These are phyloP conservation scores for Epichloe aotearoae DNA, from an alignment of 2,329 filamentous ascomycete genomes.

Conservation along the genomic window DNA sequence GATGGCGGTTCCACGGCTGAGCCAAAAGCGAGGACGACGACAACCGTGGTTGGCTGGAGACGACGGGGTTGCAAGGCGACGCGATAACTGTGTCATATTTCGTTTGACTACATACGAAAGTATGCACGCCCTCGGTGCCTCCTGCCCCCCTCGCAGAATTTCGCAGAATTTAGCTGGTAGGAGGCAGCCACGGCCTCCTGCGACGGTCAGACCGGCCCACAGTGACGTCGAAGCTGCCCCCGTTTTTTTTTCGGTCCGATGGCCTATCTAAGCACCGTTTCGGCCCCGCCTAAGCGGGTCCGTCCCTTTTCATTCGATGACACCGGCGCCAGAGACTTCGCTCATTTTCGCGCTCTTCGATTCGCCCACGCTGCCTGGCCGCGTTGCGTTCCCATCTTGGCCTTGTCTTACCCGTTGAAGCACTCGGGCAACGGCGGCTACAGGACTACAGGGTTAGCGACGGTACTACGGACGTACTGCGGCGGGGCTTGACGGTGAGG, in stretches of 20 bases:
- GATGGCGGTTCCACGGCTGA: not conserved
- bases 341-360: no score
- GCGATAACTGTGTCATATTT: constrained; percentile 2
- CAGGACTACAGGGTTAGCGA: not conserved
- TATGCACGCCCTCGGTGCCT: not conserved
- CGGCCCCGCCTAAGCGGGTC: constrained; percentile 12
- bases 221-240: constrained; percentile 19
- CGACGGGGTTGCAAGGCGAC: not conserved
- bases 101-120: not conserved
- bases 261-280: constrained; percentile 16
- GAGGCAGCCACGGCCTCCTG: not conserved
- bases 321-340: no score
- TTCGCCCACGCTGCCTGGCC: no score
- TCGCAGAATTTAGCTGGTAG: not conserved
- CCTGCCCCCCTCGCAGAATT: not conserved
- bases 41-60: not conserved
- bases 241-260: constrained; percentile 10
- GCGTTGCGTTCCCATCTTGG: no score
- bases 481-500: not conserved
- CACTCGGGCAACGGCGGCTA: constrained; percentile 1
- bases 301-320: not conserved
- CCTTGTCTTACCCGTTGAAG: not conserved
- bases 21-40: not conserved
- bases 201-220: constrained; percentile 8
- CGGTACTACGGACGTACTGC: not conserved